Evolutionary conservation across 352 stramenopile genomes (phyloP), one percentile per base, ranked within the genome.

Genomic region (Phytophthora palmivora): DNA sequence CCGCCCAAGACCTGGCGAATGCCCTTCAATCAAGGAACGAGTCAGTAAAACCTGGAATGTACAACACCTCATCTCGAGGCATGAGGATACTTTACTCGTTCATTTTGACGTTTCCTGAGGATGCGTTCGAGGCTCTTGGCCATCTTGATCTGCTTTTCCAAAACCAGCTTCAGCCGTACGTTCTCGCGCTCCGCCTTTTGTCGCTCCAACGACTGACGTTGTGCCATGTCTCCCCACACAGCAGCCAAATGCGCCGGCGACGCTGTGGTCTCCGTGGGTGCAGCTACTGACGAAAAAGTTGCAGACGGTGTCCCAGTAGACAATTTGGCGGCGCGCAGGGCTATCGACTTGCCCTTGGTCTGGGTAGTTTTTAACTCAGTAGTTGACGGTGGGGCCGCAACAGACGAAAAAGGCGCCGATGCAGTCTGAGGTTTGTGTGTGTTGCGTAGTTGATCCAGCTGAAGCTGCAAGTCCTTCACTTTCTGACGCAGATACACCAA

Each of bases 61-160:
- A 30, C 32, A 63, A 54, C 30, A 36, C 48, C 46, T 55, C 50
- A 53, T 60, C 36, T 58, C 38, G 38, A 70, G 19, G 34, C 26
- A 70, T 53, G 30, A 38, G 16, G 44, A 47, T 67, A 68, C 60
- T 61, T 60, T 77, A 75, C 66, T 69, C 45, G 52, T 52, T 74
- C 65, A 42, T 76, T 72, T 38, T 79, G 55, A 26, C 64, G 66
- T 41, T 76, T 78, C 45, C 43, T 51, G 21, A 82, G 52, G 26
- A 77, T 68, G 34, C 55, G 67, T 63, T 79, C 69, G 19, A 81
- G 66, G 8, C 59, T 76, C 37, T 78, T 79, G 48, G 60, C 69
- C 55, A 81, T 53, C 57, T 79, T 81, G 55, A 79, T 78, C 60
- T 84, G 72, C 30, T 76, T 75, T 46, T 88, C 74, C 19, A 87